Percentiles rank a stretch among this genome's conserved stretches.
Conservation (phyloP, 73 alveolate species). For the Blepharisma stoltei region DNA sequence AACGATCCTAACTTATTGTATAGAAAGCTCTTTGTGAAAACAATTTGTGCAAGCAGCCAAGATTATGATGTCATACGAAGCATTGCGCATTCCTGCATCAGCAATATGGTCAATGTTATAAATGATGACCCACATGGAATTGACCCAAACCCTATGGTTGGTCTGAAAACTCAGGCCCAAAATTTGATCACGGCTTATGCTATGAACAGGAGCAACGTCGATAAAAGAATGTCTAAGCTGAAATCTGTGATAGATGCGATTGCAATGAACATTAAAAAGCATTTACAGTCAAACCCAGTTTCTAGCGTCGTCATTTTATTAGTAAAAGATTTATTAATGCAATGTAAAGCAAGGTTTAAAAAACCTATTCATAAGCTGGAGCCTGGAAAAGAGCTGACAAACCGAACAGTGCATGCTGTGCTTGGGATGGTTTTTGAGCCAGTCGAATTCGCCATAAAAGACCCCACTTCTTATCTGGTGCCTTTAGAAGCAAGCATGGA, state of each 20-base stretch:
- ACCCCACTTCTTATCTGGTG: neutral
- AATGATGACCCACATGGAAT: slow-evolving; percentile 10
- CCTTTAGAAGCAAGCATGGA: neutral
- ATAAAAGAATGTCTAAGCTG: slow-evolving; percentile 7
- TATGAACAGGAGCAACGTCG: neutral
- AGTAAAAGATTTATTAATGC: neutral
- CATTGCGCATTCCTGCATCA: neutral
- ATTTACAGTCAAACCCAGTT: neutral
- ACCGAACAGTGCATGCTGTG: neutral
- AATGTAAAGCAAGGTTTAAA: neutral
- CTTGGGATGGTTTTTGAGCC: neutral
- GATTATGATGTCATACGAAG: neutral
- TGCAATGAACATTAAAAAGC: neutral
- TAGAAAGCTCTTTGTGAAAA: neutral
- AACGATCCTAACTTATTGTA: neutral
- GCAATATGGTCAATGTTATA: neutral
- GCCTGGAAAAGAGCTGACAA: neutral
- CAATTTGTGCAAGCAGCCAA: neutral
- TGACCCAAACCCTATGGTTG: neutral
- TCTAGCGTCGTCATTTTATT: neutral
- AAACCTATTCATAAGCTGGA: neutral
- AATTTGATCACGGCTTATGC: slow-evolving; percentile 5
- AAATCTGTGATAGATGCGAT: neutral
- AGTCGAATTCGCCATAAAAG: neutral
- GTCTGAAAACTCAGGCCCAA: neutral